A percentile compares a stretch with the other conserved stretches of the same genome.
Evolutionary conservation across 805 yeast species (phyloP).

Genomic region (Ogataea chonburiensis): DNA sequence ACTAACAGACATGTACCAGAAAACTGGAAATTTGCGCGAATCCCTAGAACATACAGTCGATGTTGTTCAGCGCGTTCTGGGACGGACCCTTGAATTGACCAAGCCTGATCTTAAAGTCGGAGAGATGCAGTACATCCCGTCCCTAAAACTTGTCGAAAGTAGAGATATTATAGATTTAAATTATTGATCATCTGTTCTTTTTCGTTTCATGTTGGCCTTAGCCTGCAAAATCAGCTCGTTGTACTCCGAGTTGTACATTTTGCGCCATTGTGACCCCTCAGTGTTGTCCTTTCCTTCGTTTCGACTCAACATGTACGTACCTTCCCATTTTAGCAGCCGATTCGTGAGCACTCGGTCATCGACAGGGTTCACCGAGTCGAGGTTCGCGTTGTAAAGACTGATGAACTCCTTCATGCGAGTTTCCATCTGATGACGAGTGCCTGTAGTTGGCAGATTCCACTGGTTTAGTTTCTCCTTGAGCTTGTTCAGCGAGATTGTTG

Average conservation of each 20-base stretch:
- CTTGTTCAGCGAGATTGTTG: conserved; percentile 54
- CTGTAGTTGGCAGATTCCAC: conserved; percentile 57
- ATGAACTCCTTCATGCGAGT: conserved; percentile 74
- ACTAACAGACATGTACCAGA: conserved; percentile 48
- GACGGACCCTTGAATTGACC: conserved; percentile 36
- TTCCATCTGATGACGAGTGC: conserved; percentile 63
- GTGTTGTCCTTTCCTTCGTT: conserved; percentile 14
- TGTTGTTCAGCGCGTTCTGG: conserved; percentile 42
- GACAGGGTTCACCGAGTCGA: conserved; percentile 68
- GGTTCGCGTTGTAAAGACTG: conserved; percentile 75
- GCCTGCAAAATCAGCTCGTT: conserved; percentile 29
- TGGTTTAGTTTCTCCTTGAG: conserved; percentile 58
- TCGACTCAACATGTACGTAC: conserved; percentile 23
- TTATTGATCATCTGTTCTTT: conserved; percentile 3
- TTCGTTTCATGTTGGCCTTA: conserved; percentile 9
- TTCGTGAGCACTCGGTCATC: conserved; percentile 53
- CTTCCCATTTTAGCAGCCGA: conserved; percentile 69
- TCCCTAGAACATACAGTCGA: conserved; percentile 42
- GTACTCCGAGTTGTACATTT: conserved; percentile 26
- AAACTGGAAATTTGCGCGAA: conserved; percentile 26
- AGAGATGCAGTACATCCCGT: conserved; percentile 37
- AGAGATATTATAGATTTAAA: conserved; percentile 24
- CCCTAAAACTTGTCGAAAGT: conserved; percentile 45
- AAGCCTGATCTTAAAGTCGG: conserved; percentile 9
- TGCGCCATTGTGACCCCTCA: conserved; percentile 27